These are phyloP conservation scores for Cornus suecica DNA, from an alignment of 148 eudicot species.

Conservation along the genomic window DNA sequence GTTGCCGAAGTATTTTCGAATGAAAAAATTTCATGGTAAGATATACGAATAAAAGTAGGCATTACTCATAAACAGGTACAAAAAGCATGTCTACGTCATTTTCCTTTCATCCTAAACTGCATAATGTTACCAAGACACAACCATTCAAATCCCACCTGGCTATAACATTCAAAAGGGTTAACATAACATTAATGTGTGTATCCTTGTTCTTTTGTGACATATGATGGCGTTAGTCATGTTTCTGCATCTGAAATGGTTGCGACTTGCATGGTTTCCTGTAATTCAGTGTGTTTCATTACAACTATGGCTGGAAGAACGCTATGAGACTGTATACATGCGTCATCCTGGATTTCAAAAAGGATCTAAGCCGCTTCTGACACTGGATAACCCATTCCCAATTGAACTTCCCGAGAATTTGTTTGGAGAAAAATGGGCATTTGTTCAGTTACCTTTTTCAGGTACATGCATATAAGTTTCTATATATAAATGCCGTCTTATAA, in stretches of 20 bases:
- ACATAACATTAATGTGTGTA: not conserved
- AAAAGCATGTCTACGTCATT: too few species aligned
- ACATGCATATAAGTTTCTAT: not conserved
- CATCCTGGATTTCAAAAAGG: constrained; percentile 99
- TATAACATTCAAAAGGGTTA: not conserved
- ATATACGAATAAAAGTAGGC: too few species aligned
- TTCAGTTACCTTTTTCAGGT: constrained; percentile 93
- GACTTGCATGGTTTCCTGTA: not conserved
- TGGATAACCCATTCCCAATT: constrained; percentile 95
- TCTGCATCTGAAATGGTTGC: not conserved
- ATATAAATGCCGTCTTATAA: too few species aligned
- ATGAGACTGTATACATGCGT: constrained; percentile 70
- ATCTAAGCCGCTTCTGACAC: constrained; percentile 76
- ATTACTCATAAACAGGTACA: not conserved
- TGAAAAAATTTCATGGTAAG: not conserved
- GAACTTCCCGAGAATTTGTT: constrained; percentile 87
- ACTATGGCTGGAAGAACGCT: constrained; percentile 95
- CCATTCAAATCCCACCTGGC: not conserved
- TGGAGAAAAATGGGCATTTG: constrained; percentile 98
- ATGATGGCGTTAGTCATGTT: not conserved
- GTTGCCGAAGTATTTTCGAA: not conserved
- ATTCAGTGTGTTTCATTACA: constrained; percentile 79
- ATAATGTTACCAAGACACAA: not conserved
- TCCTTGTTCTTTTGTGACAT: not conserved
- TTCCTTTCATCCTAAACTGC: not conserved